Evolutionary conservation across 1,139 yeast species (phyloP).

Genomic region (Candida sp.): DNA sequence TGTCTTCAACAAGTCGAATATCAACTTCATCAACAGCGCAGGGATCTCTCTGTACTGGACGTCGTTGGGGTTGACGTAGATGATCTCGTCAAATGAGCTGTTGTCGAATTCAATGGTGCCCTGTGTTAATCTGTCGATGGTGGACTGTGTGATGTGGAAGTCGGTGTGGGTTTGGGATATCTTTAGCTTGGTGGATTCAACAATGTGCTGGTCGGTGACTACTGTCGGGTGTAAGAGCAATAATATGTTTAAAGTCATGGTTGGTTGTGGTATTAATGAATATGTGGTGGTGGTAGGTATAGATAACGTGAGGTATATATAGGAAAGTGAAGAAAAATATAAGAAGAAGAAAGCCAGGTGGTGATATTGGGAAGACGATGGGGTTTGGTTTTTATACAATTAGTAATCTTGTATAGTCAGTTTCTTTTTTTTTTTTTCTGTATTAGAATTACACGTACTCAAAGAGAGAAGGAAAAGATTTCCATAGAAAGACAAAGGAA

Average conservation of each 20-base stretch:
- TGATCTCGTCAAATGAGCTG: constrained; percentile 50
- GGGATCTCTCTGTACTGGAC: constrained; percentile 42
- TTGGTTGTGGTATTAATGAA: background rate
- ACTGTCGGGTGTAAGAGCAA: constrained; percentile 75
- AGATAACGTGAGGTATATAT: too few species aligned
- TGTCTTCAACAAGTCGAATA: constrained; percentile 44
- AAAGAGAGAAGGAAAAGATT: too few species aligned
- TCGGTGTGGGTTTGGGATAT: constrained; percentile 20
- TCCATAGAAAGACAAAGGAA: too few species aligned
- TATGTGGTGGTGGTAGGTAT: background rate
- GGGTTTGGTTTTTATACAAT: background rate
- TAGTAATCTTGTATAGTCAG: background rate
- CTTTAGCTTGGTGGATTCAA: constrained; percentile 39
- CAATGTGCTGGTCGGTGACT: constrained; percentile 60
- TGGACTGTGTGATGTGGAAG: constrained; percentile 48
- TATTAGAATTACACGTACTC: background rate
- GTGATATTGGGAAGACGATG: background rate
- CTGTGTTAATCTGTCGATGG: constrained; percentile 71
- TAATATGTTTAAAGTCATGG: constrained; percentile 13
- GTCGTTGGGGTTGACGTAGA: constrained; percentile 62
- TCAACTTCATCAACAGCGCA: constrained; percentile 39
- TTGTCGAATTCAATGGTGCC: constrained; percentile 53
- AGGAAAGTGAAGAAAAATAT: background rate
- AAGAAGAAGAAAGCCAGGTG: background rate
- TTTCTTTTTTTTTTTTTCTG: background rate